A percentile compares a stretch with the other conserved stretches of the same genome.
phyloP scores from a whole-genome alignment of 2,329 filamentous ascomycete genomes.

The Paecilomyces sp. region DNA sequence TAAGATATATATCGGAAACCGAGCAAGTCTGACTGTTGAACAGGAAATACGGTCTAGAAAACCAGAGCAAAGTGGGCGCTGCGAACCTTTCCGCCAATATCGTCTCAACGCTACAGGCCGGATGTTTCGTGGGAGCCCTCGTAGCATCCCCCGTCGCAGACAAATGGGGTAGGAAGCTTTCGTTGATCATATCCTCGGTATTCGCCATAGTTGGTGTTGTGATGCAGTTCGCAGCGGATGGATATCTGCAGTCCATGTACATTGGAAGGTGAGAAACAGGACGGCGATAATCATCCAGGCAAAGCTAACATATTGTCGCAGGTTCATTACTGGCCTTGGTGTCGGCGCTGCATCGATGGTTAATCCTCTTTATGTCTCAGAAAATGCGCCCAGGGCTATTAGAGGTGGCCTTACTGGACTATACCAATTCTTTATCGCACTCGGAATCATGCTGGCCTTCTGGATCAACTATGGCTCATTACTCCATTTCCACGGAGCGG shows the following conservation, averaged over 20 bases:
- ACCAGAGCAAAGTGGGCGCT: not conserved
- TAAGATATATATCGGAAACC: not conserved
- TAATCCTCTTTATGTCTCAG: constrained; percentile 54
- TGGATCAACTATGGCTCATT: constrained; percentile 52
- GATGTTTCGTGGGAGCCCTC: constrained; percentile 45
- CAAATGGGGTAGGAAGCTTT: constrained; percentile 47
- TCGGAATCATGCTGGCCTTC: constrained; percentile 35
- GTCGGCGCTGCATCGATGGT: constrained; percentile 49
- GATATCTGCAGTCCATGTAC: constrained; percentile 57
- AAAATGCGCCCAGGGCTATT: constrained; percentile 53
- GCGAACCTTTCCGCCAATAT: constrained; percentile 27
- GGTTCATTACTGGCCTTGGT: constrained; percentile 48
- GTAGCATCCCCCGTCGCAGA: constrained; percentile 37
- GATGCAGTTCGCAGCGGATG: constrained; percentile 54
- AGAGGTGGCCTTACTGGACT: constrained; percentile 54
- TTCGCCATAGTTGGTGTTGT: constrained; percentile 56
- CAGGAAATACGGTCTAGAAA: constrained; percentile 47
- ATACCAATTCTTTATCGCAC: constrained; percentile 53
- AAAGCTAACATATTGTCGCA: constrained; percentile 3
- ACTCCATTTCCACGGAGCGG: constrained; percentile 40
- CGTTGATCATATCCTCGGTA: constrained; percentile 50
- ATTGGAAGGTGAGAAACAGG: constrained; percentile 47
- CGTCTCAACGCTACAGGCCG: constrained; percentile 63
- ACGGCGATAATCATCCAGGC: not conserved
- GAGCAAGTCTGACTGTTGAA: constrained; percentile 14